phyloP scores from a whole-genome alignment of 2,329 filamentous ascomycete genomes.

The Sporothrix sp. region DNA sequence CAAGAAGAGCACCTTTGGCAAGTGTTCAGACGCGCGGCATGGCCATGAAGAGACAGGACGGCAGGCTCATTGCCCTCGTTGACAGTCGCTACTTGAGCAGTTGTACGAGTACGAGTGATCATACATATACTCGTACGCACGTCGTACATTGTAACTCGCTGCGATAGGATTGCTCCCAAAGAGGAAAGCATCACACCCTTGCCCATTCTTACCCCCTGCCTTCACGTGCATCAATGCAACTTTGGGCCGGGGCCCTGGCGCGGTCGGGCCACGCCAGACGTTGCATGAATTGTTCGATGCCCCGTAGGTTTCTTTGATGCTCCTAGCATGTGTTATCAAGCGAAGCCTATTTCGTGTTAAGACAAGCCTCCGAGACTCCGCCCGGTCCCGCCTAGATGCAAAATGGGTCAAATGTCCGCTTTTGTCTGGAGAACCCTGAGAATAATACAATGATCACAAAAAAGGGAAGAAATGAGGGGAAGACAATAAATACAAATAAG shows the following conservation, averaged over 20 bases:
- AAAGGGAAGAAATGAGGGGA: neutral
- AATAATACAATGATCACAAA: neutral
- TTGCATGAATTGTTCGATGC: neutral
- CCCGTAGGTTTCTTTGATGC: neutral
- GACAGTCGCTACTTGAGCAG: no score
- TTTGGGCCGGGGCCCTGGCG: no score
- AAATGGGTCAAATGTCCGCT: neutral
- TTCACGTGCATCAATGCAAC: neutral
- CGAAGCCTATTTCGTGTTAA: neutral
- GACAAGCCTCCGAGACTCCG: neutral
- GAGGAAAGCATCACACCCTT: neutral
- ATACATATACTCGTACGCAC: no score
- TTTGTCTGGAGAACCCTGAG: neutral
- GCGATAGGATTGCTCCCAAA: no score
- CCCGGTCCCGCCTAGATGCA: slow-evolving; percentile 4
- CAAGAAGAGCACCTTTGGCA: no score
- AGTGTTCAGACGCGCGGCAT: neutral
- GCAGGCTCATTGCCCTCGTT: no score
- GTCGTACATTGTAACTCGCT: no score
- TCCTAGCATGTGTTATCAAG: neutral
- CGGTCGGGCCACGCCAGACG: no score
- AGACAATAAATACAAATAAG: neutral
- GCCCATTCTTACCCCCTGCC: neutral
- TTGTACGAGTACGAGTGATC: no score
- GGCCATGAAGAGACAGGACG: neutral